Evolutionary conservation across 208 protist genomes (phyloP).

Genomic region (Wallacemonas sp.): DNA sequence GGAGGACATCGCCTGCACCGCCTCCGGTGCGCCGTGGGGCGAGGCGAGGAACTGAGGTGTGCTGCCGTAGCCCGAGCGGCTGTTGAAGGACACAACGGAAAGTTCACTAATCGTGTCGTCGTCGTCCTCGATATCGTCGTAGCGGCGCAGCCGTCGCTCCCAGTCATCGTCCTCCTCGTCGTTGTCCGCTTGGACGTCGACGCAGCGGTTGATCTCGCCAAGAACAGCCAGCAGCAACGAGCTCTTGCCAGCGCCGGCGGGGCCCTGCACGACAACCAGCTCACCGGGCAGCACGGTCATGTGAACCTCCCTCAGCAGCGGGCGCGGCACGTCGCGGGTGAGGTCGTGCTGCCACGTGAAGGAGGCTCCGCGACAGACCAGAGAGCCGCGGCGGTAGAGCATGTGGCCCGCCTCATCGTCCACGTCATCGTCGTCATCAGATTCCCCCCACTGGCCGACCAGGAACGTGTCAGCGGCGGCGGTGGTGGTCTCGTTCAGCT

Average conservation of each 20-base stretch:
- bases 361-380: slow-evolving; percentile 58
- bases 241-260: slow-evolving; percentile 75
- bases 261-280: slow-evolving; percentile 77
- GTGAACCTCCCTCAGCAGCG: slow-evolving; percentile 53
- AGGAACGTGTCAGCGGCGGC: not conserved
- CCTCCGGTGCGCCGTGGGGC: not conserved
- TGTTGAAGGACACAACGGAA: slow-evolving; percentile 21
- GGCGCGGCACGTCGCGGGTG: slow-evolving; percentile 27
- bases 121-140: slow-evolving; percentile 3
- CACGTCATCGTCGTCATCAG: slow-evolving; percentile 3
- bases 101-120: slow-evolving; percentile 22
- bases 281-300: slow-evolving; percentile 63
- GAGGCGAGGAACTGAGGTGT: slow-evolving; percentile 12
- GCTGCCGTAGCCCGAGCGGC: not conserved
- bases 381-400: slow-evolving; percentile 46
- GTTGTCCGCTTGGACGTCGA: slow-evolving; percentile 13
- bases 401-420: not conserved
- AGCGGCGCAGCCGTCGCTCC: too few relatives aligned
- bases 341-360: slow-evolving; percentile 77
- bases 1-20: too few relatives aligned
- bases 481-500: not conserved
- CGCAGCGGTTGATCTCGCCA: slow-evolving; percentile 66
- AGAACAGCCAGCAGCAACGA: slow-evolving; percentile 74
- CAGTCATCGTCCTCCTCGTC: not conserved
- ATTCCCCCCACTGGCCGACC: slow-evolving; percentile 4